Conservation (phyloP, 2,329 filamentous ascomycete species). For the Diplodia seriata region DNA sequence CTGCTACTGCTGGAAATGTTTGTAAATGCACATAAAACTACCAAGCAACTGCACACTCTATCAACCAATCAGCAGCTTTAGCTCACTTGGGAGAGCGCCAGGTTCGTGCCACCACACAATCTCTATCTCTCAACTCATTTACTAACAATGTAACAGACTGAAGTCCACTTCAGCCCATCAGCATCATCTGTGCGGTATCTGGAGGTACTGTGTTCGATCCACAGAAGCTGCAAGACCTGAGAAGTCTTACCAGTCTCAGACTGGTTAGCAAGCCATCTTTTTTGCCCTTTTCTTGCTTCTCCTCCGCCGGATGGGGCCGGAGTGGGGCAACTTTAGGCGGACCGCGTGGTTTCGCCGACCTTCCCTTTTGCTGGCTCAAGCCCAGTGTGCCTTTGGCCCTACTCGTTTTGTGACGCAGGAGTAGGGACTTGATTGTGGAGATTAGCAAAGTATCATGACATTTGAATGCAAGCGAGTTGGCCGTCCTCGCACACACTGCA, state of each 20-base stretch:
- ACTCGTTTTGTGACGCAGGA: too few relatives aligned
- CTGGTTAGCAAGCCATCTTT: conserved; percentile 10
- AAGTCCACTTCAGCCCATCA: conserved; percentile 43
- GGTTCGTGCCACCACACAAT: conserved; percentile 22
- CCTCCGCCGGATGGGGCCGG: not conserved
- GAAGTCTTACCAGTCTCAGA: conserved; percentile 11
- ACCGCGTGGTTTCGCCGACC: not conserved
- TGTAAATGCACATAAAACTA: too few relatives aligned
- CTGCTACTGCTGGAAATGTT: not conserved
- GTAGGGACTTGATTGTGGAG: too few relatives aligned
- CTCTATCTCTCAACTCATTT: not conserved
- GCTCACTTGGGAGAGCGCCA: conserved; percentile 49
- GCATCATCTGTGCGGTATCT: conserved; percentile 43
- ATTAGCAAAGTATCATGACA: too few relatives aligned
- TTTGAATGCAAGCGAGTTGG: too few relatives aligned
- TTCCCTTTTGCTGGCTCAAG: not conserved
- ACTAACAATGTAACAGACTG: conserved; percentile 39
- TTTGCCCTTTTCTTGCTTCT: not conserved
- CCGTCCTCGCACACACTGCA: too few relatives aligned
- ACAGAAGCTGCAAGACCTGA: conserved; percentile 42
- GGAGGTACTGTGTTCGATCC: conserved; percentile 50
- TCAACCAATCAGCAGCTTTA: conserved; percentile 41
- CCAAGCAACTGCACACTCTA: too few relatives aligned
- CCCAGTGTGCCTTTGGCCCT: not conserved
- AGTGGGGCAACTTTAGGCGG: not conserved